phyloP scores from a whole-genome alignment of 805 yeast species.

The Metschnikowia lochheadii region DNA sequence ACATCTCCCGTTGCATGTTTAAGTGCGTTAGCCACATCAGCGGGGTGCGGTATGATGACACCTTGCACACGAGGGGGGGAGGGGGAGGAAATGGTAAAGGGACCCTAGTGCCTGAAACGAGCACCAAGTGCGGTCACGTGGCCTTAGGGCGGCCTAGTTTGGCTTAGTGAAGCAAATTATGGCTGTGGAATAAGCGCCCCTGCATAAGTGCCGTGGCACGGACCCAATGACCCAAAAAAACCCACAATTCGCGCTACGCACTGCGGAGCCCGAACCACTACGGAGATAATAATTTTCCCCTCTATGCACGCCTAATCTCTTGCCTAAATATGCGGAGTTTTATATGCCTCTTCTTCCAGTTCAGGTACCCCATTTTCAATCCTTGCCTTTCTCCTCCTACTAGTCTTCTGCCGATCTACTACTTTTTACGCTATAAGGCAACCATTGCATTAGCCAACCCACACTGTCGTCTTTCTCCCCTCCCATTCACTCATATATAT shows the following conservation, averaged over 20 bases:
- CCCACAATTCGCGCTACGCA: constrained; percentile 2
- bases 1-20: not conserved
- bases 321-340: constrained; percentile 4
- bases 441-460: not conserved
- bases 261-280: not conserved
- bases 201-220: constrained; percentile 2
- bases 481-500: not conserved
- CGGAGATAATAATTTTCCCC: constrained; percentile 1
- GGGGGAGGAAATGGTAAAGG: not conserved
- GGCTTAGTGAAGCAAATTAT: not conserved
- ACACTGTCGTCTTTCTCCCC: not conserved
- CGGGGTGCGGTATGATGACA: constrained; percentile 1
- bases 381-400: not conserved
- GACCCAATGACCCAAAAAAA: constrained; percentile 4
- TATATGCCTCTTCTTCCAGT: not conserved
- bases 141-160: not conserved
- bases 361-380: not conserved
- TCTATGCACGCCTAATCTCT: constrained; percentile 4
- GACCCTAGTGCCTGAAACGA: not conserved
- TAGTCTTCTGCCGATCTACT: not conserved
- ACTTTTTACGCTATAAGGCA: no score
- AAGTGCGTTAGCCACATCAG: not conserved
- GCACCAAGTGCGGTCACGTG: constrained; percentile 1
- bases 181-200: not conserved
- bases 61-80: not conserved